phyloP scores from a whole-genome alignment of 345 rosid species.

The Eucalyptus fibrosa region DNA sequence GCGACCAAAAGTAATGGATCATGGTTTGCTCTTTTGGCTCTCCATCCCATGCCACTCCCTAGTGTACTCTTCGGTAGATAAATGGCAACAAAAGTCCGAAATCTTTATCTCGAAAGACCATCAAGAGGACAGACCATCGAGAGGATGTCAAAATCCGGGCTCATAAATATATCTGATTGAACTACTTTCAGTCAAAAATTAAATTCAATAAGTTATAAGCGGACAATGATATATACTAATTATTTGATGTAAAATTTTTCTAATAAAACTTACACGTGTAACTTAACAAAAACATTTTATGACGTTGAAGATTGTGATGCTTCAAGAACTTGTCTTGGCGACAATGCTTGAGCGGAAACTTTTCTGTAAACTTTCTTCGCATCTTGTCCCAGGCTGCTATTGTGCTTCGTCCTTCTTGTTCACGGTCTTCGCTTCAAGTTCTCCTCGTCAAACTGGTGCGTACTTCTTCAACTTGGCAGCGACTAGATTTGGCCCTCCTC shows the following conservation, averaged over 20 bases:
- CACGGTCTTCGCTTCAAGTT: not conserved
- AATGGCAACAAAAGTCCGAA: not conserved
- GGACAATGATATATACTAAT: not conserved
- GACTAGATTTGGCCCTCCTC: not conserved
- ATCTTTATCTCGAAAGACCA: not conserved
- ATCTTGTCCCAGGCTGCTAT: not conserved
- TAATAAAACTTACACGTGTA: too few relatives aligned
- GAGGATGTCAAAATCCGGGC: not conserved
- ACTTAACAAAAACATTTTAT: not conserved
- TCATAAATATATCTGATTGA: too few relatives aligned
- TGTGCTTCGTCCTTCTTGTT: not conserved
- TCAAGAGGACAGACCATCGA: not conserved
- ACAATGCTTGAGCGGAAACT: not conserved
- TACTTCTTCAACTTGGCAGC: not conserved
- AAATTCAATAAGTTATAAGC: not conserved
- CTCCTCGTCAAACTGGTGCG: not conserved
- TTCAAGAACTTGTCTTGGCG: not conserved
- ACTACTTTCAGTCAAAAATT: too few relatives aligned
- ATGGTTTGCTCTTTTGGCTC: not conserved
- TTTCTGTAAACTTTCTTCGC: not conserved
- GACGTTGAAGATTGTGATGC: not conserved
- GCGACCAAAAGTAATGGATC: not conserved
- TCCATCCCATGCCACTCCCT: not conserved
- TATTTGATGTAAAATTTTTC: too few relatives aligned
- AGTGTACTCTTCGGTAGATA: not conserved